Evolutionary conservation across 148 eudicot species (phyloP).

Genomic region (Rhododendron ferrugineum): DNA sequence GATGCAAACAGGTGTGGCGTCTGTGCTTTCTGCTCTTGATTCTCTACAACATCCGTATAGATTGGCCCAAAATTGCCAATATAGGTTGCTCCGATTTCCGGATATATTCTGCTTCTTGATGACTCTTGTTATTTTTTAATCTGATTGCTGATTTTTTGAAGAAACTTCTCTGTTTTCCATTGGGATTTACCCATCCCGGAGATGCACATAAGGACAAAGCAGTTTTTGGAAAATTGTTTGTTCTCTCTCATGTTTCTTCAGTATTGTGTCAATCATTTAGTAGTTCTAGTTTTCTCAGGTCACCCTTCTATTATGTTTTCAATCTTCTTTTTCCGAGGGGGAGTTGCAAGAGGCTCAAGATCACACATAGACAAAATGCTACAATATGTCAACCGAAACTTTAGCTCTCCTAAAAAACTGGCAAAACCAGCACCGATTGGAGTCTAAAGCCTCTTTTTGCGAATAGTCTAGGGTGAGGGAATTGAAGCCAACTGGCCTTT

Average conservation of each 20-base stretch:
- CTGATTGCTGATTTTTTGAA: neutral
- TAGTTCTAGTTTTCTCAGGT: neutral
- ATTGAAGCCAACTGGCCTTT: neutral
- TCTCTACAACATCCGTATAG: neutral
- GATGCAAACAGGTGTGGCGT: constrained; percentile 44
- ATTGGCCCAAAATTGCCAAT: neutral
- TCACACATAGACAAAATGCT: neutral
- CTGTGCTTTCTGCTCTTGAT: constrained; percentile 8
- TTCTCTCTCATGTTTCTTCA: neutral
- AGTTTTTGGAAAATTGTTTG: neutral
- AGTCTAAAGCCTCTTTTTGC: neutral
- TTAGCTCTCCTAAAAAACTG: neutral
- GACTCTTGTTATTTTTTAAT: neutral
- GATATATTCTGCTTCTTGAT: neutral
- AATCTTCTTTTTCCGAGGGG: neutral
- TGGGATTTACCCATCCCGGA: neutral
- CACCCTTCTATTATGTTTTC: neutral
- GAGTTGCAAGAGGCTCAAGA: neutral
- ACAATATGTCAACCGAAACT: neutral
- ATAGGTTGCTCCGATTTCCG: neutral
- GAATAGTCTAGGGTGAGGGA: neutral
- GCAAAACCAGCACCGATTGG: neutral
- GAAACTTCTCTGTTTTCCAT: neutral
- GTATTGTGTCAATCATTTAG: neutral
- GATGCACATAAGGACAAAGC: neutral